These are phyloP conservation scores for Phytopythium sindhum DNA, from an alignment of 352 stramenopile genomes.

Conservation along the genomic window DNA sequence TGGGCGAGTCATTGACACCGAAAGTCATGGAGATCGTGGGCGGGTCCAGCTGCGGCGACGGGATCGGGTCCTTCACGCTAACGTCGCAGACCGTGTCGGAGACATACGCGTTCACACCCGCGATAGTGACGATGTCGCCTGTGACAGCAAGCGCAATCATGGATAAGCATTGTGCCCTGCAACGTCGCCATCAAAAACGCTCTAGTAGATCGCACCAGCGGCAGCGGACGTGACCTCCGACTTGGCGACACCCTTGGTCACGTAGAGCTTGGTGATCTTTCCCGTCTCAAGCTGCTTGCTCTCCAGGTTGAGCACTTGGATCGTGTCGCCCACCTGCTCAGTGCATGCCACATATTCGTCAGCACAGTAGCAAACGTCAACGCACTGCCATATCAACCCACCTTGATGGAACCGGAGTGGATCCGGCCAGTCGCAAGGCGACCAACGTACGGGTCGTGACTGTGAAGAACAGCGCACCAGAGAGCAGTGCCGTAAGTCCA, in stretches of 20 bases:
- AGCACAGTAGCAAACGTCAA: conserved; percentile 2
- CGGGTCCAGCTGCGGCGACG: conserved; percentile 93
- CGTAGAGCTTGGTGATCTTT: conserved; percentile 88
- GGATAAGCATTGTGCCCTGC: neutral
- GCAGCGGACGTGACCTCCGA: conserved; percentile 87
- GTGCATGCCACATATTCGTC: neutral
- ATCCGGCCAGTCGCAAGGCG: conserved; percentile 96
- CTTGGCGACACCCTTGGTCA: conserved; percentile 71
- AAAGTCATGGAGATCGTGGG: conserved; percentile 99
- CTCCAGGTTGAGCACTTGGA: conserved; percentile 88
- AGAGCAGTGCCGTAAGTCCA: neutral
- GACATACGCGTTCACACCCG: conserved; percentile 90
- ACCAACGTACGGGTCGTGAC: conserved; percentile 98
- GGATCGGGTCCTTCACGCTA: conserved; percentile 77
- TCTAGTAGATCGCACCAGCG: conserved; percentile 38
- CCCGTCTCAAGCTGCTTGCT: conserved; percentile 75
- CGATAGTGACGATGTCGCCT: conserved; percentile 97
- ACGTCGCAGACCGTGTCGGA: conserved; percentile 88
- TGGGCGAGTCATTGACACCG: conserved; percentile 95
- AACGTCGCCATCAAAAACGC: neutral
- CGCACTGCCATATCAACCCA: neutral
- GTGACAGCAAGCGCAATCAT: conserved; percentile 11
- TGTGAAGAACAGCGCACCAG: conserved; percentile 28
- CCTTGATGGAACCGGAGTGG: conserved; percentile 88
- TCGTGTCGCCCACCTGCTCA: conserved; percentile 74